A percentile compares a stretch with the other conserved stretches of the same genome.
phyloP scores from a whole-genome alignment of 2,329 filamentous ascomycete species.

The Albophoma yamanashiensis region DNA sequence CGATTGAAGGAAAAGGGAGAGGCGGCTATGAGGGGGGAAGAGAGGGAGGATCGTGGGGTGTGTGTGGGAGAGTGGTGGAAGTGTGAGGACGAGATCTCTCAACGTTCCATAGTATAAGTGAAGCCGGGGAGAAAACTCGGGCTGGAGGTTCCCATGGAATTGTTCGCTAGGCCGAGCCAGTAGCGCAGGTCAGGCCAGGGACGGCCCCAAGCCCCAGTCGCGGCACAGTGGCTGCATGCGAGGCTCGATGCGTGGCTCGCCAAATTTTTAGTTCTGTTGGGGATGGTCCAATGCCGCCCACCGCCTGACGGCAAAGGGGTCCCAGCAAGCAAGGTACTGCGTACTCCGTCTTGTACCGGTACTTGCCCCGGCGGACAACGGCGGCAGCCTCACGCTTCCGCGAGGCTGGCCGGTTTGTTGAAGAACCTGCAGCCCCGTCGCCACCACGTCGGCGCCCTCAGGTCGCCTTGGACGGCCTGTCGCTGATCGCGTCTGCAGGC shows the following conservation, averaged over 20 bases:
- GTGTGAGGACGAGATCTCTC: slow-evolving; percentile 11
- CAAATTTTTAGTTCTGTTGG: slow-evolving; percentile 31
- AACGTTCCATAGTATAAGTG: slow-evolving; percentile 18
- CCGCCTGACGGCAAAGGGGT: background rate
- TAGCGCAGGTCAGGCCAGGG: background rate
- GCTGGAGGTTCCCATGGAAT: slow-evolving; percentile 3
- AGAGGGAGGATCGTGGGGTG: background rate
- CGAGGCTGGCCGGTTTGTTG: background rate
- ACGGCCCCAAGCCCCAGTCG: slow-evolving; percentile 7
- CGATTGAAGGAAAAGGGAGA: background rate
- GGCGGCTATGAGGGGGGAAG: slow-evolving; percentile 2
- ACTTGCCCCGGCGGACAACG: background rate
- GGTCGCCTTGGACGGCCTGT: too few relatives aligned
- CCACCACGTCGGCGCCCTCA: background rate
- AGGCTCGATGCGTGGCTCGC: slow-evolving; percentile 4
- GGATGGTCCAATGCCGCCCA: slow-evolving; percentile 18
- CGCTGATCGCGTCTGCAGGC: background rate
- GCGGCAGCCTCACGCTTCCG: background rate
- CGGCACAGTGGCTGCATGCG: slow-evolving; percentile 8
- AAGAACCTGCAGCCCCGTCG: background rate
- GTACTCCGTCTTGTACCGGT: background rate
- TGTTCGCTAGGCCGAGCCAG: slow-evolving; percentile 6
- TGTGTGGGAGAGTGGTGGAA: background rate
- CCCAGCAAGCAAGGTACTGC: background rate
- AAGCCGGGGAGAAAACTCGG: slow-evolving; percentile 13